Base-by-base conservation (phyloP, 768 basidiomycete genomes). In the Sporobolomyces pararoseus region DNA sequence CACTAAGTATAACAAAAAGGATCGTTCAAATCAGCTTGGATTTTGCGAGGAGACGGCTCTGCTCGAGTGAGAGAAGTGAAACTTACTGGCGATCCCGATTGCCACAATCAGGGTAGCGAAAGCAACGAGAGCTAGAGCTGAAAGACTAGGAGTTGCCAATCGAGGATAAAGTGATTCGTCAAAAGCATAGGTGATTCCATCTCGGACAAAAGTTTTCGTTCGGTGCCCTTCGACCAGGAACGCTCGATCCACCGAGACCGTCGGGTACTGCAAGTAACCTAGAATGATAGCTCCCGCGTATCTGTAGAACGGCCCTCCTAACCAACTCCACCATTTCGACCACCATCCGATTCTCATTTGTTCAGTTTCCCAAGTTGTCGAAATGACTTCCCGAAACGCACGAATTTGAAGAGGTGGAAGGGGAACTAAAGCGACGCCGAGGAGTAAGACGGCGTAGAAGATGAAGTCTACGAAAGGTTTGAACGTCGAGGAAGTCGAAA, bases 281-380 rank as follows among this genome's bases (percentile, higher is more conserved):
- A 67, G 52, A 7, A 65, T n/a, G 27, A 70, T 25, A 0, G 58
- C 65, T 2, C 49, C 65, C 1, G 63, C 65, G 29, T 68, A 70
- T 53, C 62, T 60, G 51, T 55, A 73, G 0, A 70, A 55, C 0
- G 72, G 72, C 3, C 72, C 72, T 14, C 72, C 72, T 1, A 46
- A 29, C 72, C 72, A 73, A 23, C 53, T 37, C 21, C 34, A 60
- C 72, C 72, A 69, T 3, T 51, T 31, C 1, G 7, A 7, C 72
- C 72, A 73, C 72, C 72, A 73, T 4, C 0, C 23, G 5, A 27
- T 7, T 0, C 29, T 27, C 61, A 73, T 59, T 23, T 14, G 23
- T 1, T 50, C 29, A 1, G 55, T 49, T 14, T 5, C 19, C 72
- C 72, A 73, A 1, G 65, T 73, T 34, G 31, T 44, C 19, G 19